A percentile compares a stretch with the other conserved stretches of the same genome.
Evolutionary conservation across 2,329 filamentous ascomycete genomes (phyloP).

Genomic region (Hymenoscyphus linearis): DNA sequence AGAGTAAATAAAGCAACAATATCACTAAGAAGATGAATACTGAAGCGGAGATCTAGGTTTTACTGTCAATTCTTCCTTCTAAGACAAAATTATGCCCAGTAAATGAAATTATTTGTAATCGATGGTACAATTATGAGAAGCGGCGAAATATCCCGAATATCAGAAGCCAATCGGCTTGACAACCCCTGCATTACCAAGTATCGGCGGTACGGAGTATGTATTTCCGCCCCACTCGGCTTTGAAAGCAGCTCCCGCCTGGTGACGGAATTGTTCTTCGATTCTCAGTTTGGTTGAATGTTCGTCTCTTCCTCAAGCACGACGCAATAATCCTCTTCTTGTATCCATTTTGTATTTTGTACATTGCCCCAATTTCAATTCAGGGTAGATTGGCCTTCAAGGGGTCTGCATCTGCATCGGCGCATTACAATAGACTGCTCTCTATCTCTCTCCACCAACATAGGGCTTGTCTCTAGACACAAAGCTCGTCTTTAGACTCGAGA

Average conservation of each 20-base stretch:
- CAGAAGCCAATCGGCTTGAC: not conserved
- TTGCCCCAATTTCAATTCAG: not conserved
- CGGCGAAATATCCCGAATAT: not conserved
- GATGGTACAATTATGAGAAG: not conserved
- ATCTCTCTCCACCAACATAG: not conserved
- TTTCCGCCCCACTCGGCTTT: not conserved
- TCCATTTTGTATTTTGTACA: conserved; percentile 2
- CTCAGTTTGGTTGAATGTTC: not conserved
- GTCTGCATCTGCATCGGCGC: conserved; percentile 6
- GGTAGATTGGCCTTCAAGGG: not conserved
- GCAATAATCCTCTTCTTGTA: not conserved
- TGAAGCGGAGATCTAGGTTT: not conserved
- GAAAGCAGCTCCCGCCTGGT: not conserved
- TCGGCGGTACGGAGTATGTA: not conserved
- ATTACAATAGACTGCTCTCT: not conserved
- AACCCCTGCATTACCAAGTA: not conserved
- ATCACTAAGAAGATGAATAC: no score
- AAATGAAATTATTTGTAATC: not conserved
- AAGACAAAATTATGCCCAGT: not conserved
- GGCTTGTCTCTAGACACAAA: not conserved
- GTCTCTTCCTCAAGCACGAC: not conserved
- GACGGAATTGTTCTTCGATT: not conserved
- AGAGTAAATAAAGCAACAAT: not conserved
- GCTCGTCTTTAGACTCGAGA: not conserved
- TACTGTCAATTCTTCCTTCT: not conserved